Percentiles rank a stretch among this genome's conserved stretches.
These are phyloP conservation scores for Eucalyptus marginata DNA, from an alignment of 345 rosid species.

Conservation along the genomic window DNA sequence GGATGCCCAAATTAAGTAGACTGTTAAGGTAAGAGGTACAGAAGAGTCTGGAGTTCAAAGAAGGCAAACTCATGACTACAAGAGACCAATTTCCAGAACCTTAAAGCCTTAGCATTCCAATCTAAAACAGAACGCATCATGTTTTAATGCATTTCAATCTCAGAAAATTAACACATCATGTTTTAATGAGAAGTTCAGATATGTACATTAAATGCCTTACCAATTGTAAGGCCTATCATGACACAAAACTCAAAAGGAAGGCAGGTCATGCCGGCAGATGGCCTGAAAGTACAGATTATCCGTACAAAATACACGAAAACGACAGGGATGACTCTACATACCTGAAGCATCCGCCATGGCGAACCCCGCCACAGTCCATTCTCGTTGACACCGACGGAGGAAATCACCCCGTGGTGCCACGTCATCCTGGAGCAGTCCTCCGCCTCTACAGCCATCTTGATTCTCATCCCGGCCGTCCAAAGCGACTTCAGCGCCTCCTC, in stretches of 20 bases:
- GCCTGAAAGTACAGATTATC: not conserved
- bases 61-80: not conserved
- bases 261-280: not conserved
- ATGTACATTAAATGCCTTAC: not conserved
- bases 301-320: not conserved
- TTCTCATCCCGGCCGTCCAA: slow-evolving; percentile 66
- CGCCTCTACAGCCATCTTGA: slow-evolving; percentile 71
- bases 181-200: not conserved
- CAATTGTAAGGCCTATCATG: not conserved
- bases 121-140: not conserved
- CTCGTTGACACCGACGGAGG: slow-evolving; percentile 21
- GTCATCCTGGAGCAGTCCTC: slow-evolving; percentile 73
- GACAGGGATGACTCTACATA: not conserved
- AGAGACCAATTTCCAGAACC: not conserved
- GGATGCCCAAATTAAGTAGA: not conserved
- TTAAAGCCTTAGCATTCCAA: not conserved
- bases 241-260: not conserved
- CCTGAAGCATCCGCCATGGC: slow-evolving; percentile 92
- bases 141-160: not conserved
- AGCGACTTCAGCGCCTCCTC: slow-evolving; percentile 31
- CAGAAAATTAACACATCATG: not conserved
- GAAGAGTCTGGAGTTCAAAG: not conserved
- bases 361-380: slow-evolving; percentile 61
- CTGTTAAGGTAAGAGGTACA: not conserved
- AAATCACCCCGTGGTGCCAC: slow-evolving; percentile 65